phyloP scores from a whole-genome alignment of 768 basidiomycete genomes.

The Macrolepiota dolichaula region DNA sequence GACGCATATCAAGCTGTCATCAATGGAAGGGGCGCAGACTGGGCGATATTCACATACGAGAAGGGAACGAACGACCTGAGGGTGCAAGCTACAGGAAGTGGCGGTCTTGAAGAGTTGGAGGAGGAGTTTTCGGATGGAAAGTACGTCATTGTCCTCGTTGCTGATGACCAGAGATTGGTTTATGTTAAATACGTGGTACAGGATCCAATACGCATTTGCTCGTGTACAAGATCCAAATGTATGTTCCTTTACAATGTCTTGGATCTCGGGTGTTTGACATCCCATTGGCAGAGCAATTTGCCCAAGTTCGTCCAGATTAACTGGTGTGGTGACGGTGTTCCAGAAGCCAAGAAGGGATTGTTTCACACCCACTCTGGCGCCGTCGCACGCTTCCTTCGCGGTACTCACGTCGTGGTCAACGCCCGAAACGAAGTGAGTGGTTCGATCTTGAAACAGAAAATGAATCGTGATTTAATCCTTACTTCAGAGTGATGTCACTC shows the following conservation, averaged over 20 bases:
- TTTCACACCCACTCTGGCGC: constrained; percentile 86
- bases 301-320: constrained; percentile 94
- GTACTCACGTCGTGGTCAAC: constrained; percentile 81
- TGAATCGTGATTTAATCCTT: neutral
- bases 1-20: constrained; percentile 77
- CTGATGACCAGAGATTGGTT: constrained; percentile 12
- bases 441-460: neutral
- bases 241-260: constrained; percentile 4
- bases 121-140: constrained; percentile 95
- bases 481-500: constrained; percentile 71
- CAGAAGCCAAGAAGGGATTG: constrained; percentile 86
- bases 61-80: constrained; percentile 83
- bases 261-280: neutral
- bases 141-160: constrained; percentile 36
- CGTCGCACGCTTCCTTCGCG: constrained; percentile 76
- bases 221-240: constrained; percentile 86
- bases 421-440: constrained; percentile 77
- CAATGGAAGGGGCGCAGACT: constrained; percentile 64
- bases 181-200: constrained; percentile 26
- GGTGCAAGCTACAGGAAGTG: constrained; percentile 79
- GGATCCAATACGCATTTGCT: constrained; percentile 92
- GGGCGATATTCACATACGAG: constrained; percentile 80
- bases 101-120: constrained; percentile 86
- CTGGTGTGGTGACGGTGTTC: constrained; percentile 98
- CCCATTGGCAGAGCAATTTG: constrained; percentile 62